phyloP scores from a whole-genome alignment of 2,329 filamentous ascomycete genomes.

The Huntiella moniliformis region DNA sequence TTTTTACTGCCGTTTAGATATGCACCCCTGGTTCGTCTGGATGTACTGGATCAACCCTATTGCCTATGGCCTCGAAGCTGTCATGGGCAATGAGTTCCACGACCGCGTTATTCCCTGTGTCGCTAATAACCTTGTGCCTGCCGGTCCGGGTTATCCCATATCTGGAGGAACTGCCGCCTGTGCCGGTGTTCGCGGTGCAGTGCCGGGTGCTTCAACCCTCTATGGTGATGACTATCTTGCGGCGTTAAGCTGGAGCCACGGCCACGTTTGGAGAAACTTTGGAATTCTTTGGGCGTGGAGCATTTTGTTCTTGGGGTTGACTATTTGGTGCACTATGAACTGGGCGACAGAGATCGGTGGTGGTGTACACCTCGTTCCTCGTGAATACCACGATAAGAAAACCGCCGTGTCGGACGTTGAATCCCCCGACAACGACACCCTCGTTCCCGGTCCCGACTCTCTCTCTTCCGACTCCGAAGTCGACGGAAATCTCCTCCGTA shows the following conservation, averaged over 20 bases:
- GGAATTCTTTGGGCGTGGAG: slow-evolving; percentile 22
- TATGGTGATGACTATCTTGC: slow-evolving; percentile 1
- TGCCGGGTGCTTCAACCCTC: slow-evolving; percentile 15
- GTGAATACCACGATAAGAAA: slow-evolving; percentile 25
- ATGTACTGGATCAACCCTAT: slow-evolving; percentile 48
- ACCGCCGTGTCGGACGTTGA: slow-evolving; percentile 23
- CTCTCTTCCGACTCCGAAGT: not conserved
- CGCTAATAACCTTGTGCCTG: not conserved
- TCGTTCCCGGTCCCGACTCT: slow-evolving; percentile 2
- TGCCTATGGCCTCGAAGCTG: slow-evolving; percentile 5
- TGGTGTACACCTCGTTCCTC: slow-evolving; percentile 39
- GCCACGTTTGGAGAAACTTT: slow-evolving; percentile 12
- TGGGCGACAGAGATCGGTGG: slow-evolving; percentile 38
- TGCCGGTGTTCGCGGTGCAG: slow-evolving; percentile 6
- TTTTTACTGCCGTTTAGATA: slow-evolving; percentile 20
- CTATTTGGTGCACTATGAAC: slow-evolving; percentile 27
- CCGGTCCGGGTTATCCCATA: not conserved
- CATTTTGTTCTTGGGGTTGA: not conserved
- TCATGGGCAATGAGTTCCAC: not conserved
- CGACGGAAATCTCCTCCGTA: slow-evolving; percentile 29
- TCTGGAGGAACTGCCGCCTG: not conserved
- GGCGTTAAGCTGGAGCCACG: slow-evolving; percentile 27
- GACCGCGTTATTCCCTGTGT: not conserved
- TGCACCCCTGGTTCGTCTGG: slow-evolving; percentile 47
- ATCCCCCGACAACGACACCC: slow-evolving; percentile 16